phyloP scores from a whole-genome alignment of 2,329 filamentous ascomycete genomes.

The Pseudogymnoascus sp. region DNA sequence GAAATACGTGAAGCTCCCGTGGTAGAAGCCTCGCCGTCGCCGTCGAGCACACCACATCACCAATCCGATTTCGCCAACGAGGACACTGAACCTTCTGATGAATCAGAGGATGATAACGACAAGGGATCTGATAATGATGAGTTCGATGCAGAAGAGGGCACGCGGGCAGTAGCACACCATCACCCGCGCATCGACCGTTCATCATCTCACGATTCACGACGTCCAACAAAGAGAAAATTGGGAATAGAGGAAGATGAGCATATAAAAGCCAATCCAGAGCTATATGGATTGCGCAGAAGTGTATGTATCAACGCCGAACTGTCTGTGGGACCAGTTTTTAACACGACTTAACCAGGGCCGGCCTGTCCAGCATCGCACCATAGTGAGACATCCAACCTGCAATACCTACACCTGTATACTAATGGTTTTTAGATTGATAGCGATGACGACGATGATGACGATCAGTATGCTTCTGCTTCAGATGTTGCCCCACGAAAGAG shows the following conservation, averaged over 20 bases:
- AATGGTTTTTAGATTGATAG: constrained; percentile 44
- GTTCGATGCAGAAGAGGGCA: constrained; percentile 63
- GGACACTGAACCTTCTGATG: constrained; percentile 25
- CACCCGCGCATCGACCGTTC: constrained; percentile 44
- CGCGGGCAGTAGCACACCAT: constrained; percentile 35
- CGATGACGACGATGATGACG: constrained; percentile 35
- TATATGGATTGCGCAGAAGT: constrained; percentile 90
- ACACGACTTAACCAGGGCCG: constrained; percentile 36
- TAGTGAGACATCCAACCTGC: constrained; percentile 37
- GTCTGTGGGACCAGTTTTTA: constrained; percentile 20
- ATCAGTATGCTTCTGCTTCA: constrained; percentile 62
- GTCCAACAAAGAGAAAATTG: constrained; percentile 64
- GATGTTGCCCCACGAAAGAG: constrained; percentile 59
- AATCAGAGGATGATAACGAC: constrained; percentile 31
- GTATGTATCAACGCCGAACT: constrained; percentile 45
- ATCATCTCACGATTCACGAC: constrained; percentile 61
- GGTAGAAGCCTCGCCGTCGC: constrained; percentile 40
- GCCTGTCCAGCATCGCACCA: constrained; percentile 43
- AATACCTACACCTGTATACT: constrained; percentile 17
- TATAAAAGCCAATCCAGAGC: constrained; percentile 83
- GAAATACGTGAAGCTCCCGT: constrained; percentile 53
- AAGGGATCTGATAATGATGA: constrained; percentile 61
- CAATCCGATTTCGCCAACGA: constrained; percentile 27
- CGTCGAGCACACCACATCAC: constrained; percentile 34
- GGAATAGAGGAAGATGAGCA: constrained; percentile 66